Evolutionary conservation across 2,329 filamentous ascomycete genomes (phyloP).

Genomic region (Xylaria multiplex): DNA sequence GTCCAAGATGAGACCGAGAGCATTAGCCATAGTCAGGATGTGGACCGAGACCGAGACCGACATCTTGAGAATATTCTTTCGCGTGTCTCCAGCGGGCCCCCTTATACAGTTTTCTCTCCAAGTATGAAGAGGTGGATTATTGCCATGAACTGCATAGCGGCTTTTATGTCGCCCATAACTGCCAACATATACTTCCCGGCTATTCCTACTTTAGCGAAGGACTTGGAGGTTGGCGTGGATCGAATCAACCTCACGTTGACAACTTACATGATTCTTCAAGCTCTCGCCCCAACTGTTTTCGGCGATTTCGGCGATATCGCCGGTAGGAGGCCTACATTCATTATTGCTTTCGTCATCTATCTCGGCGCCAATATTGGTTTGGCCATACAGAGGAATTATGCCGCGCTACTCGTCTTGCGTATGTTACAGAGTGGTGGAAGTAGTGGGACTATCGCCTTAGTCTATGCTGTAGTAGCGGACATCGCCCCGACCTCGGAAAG

Average conservation of each 20-base stretch:
- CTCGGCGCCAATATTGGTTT: conserved; percentile 68
- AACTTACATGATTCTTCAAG: conserved; percentile 73
- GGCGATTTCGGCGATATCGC: conserved; percentile 70
- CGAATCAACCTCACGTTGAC: conserved; percentile 64
- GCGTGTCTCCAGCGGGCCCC: conserved; percentile 52
- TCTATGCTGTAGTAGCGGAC: conserved; percentile 77
- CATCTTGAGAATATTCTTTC: conserved; percentile 50
- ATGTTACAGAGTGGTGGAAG: conserved; percentile 72
- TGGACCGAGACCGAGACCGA: conserved; percentile 40
- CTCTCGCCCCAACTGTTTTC: conserved; percentile 67
- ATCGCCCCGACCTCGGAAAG: conserved; percentile 74
- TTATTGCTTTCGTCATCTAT: conserved; percentile 67
- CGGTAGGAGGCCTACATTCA: conserved; percentile 70
- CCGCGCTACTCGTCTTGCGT: conserved; percentile 68
- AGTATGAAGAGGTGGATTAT: conserved; percentile 63
- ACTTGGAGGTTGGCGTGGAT: conserved; percentile 52
- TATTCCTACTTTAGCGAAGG: conserved; percentile 52
- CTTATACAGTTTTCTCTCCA: conserved; percentile 54
- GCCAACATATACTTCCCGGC: conserved; percentile 67
- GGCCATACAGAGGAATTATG: conserved; percentile 66
- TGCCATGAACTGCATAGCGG: conserved; percentile 61
- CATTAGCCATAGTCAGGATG: conserved; percentile 28
- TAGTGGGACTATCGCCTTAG: conserved; percentile 76
- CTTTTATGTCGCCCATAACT: conserved; percentile 67
- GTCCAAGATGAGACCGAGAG: conserved; percentile 34